Percentiles rank a stretch among this genome's conserved stretches.
Evolutionary conservation across 2,329 filamentous ascomycete species (phyloP).

Genomic region (Fusarium buxicola): DNA sequence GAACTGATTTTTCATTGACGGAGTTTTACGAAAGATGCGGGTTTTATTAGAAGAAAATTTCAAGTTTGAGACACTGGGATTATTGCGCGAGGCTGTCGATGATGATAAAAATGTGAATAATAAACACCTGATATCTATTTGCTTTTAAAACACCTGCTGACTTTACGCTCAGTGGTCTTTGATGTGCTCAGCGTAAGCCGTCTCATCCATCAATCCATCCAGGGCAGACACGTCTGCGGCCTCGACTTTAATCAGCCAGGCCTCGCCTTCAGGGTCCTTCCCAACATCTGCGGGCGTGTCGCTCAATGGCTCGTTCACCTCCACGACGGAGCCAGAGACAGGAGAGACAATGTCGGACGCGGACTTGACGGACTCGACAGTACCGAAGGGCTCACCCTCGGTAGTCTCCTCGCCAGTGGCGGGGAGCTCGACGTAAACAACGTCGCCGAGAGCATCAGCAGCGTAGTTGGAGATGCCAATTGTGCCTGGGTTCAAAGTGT

Average conservation of each 20-base stretch:
- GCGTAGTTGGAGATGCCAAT: constrained; percentile 87
- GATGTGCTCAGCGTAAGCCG: constrained; percentile 65
- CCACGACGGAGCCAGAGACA: constrained; percentile 76
- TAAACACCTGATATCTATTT: constrained; percentile 30
- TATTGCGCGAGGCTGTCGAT: neutral
- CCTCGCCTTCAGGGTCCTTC: constrained; percentile 78
- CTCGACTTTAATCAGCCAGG: constrained; percentile 86
- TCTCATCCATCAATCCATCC: constrained; percentile 76
- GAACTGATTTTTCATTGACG: constrained; percentile 31
- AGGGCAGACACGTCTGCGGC: constrained; percentile 66
- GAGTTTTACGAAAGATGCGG: constrained; percentile 31
- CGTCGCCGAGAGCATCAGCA: constrained; percentile 85
- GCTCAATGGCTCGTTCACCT: constrained; percentile 66
- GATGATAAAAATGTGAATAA: neutral
- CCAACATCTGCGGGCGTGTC: constrained; percentile 63
- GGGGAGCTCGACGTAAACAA: constrained; percentile 91
- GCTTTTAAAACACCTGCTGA: constrained; percentile 34
- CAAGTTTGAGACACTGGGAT: constrained; percentile 1
- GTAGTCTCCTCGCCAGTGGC: constrained; percentile 70
- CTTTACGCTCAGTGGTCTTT: constrained; percentile 26
- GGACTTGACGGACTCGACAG: constrained; percentile 93
- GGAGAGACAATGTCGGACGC: constrained; percentile 91
- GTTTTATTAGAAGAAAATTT: constrained; percentile 23
- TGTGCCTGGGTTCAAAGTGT: constrained; percentile 61
- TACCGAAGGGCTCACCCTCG: constrained; percentile 82